These are phyloP conservation scores for Onygenales sp. DNA, from an alignment of 2,329 filamentous ascomycete genomes.

Conservation along the genomic window DNA sequence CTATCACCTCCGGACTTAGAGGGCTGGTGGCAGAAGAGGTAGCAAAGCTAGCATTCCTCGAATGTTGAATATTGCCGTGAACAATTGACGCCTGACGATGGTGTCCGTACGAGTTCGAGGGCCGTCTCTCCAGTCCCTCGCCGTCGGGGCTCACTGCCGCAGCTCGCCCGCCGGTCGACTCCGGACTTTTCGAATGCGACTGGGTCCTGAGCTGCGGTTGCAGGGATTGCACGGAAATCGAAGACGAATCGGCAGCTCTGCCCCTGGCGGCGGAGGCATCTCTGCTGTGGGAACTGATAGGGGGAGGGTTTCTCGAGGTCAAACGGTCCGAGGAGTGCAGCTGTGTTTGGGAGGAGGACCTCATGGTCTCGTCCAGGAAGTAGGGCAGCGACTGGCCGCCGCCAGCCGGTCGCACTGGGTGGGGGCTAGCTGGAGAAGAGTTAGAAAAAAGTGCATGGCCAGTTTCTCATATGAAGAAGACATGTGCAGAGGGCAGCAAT, in stretches of 20 bases:
- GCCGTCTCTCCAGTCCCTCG: conserved; percentile 30
- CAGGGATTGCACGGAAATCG: conserved; percentile 25
- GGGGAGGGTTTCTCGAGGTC: conserved; percentile 27
- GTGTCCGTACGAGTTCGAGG: conserved; percentile 61
- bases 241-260: conserved; percentile 27
- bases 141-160: conserved; percentile 23
- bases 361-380: conserved; percentile 30
- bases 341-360: conserved; percentile 29
- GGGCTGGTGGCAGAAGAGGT: conserved; percentile 67
- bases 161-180: conserved; percentile 25
- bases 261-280: conserved; percentile 36
- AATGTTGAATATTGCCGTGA: conserved; percentile 80
- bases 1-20: conserved; percentile 77
- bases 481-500: conserved; percentile 6
- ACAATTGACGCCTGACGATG: conserved; percentile 96
- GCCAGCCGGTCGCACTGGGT: conserved; percentile 29
- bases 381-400: conserved; percentile 32
- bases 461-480: conserved; percentile 10
- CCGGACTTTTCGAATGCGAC: conserved; percentile 35
- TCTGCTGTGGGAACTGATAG: conserved; percentile 32
- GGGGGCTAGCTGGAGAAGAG: conserved; percentile 23
- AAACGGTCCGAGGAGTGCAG: conserved; percentile 29
- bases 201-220: conserved; percentile 29
- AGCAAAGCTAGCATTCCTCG: conserved; percentile 67
- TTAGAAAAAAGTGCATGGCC: not conserved